Base-by-base conservation (phyloP, 495 filamentous ascomycete genomes). In the Xylaria flabelliformis region DNA sequence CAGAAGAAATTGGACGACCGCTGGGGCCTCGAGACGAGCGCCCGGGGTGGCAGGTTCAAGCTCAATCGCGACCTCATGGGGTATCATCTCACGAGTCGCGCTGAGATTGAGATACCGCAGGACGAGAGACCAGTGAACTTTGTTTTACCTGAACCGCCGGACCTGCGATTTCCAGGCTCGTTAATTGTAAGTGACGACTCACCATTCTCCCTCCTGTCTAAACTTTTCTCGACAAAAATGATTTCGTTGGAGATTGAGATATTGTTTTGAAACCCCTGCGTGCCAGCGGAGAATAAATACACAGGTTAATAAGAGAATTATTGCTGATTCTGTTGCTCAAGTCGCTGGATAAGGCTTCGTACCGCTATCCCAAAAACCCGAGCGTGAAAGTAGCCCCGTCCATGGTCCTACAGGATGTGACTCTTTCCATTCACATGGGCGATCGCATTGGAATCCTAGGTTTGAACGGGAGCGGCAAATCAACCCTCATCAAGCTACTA, bases 1-100 rank as follows among this genome's bases (percentile, higher is more conserved):
- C 92, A 93, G 77, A 95, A 94, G 81, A 93, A 92, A 75, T 85
- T 97, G 12, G 93, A 95, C 69, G 90, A 95, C 64, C 85, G 92
- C 50, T 90, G 89, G 89, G 93, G 93, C 4, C 79, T 94, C 72
- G 84, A 94, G 70, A 90, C 91, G 50, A 89, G 80, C 74, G 88
- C 90, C n/a, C 89, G 83, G 36, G 93, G 93, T 10, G 86, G 86
- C 13, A 82, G 90, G 26, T 95, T 95, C 83, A 95, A 95, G 80
- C 84, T 95, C 10, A 94, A 92, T 76, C 82, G 92, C 9, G 93
- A 95, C 79, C 77, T 91, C 0, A 79, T 73, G 0, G 93, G 92
- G 0, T 94, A 79, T 53, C 87, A 92, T 75, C 29, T 79, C 2
- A 85, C 81, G 4, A 75, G 75, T 19, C 84, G 92, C 21, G 87